Conservation (phyloP, 805 yeast genomes). For the Candida chauliodis region DNA sequence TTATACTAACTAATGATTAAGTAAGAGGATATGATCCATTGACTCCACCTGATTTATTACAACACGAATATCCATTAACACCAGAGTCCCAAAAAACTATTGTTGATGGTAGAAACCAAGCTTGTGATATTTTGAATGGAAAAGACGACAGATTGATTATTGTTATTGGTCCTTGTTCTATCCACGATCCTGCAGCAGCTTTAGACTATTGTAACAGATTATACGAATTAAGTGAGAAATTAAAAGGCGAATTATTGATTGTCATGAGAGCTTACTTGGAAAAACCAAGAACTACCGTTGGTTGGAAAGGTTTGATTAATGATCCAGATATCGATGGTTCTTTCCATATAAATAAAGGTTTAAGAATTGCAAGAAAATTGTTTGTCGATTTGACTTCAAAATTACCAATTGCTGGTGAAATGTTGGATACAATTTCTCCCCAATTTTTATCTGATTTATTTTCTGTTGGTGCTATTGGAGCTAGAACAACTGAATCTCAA, state of each 20-base stretch:
- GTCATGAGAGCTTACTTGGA: constrained; percentile 98
- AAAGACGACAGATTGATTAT: constrained; percentile 83
- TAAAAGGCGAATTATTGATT: constrained; percentile 72
- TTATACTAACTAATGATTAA: constrained; percentile 9
- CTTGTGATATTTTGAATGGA: constrained; percentile 71
- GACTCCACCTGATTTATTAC: constrained; percentile 91
- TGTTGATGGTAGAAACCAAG: constrained; percentile 69
- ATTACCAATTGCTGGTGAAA: constrained; percentile 94
- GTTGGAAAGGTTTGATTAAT: constrained; percentile 97
- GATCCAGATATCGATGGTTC: constrained; percentile 95
- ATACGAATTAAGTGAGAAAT: constrained; percentile 52
- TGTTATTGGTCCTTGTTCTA: constrained; percentile 95
- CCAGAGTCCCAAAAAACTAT: constrained; percentile 59
- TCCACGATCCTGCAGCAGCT: constrained; percentile 93
- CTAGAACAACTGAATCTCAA: constrained; percentile 98
- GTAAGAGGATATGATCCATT: constrained; percentile 87
- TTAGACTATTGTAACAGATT: constrained; percentile 78
- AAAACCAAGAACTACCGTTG: constrained; percentile 97
- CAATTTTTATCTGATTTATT: constrained; percentile 90
- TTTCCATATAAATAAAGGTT: constrained; percentile 92
- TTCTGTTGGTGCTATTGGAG: constrained; percentile 97
- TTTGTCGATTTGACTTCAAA: constrained; percentile 77
- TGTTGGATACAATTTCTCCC: constrained; percentile 97
- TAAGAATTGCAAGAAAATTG: constrained; percentile 81
- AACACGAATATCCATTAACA: constrained; percentile 75